Conservation (phyloP, 345 rosid species). For the Lepidium aucheri region DNA sequence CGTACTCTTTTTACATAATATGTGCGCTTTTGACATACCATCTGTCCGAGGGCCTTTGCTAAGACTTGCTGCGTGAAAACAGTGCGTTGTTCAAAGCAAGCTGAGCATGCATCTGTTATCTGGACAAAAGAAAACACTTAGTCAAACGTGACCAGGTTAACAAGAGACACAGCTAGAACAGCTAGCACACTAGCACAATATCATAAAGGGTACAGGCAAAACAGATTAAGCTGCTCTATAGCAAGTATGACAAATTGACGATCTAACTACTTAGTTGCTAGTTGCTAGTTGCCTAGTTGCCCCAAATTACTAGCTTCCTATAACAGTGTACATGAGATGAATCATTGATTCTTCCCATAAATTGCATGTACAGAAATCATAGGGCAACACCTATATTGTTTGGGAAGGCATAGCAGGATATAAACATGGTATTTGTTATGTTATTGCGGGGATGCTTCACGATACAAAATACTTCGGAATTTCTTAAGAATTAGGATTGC, state of each 20-base stretch:
- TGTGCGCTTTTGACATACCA: conserved; percentile 47
- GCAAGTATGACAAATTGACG: not conserved
- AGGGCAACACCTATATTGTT: not conserved
- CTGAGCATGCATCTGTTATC: conserved; percentile 91
- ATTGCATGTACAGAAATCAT: not conserved
- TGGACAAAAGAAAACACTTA: conserved; percentile 30
- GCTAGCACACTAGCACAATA: not conserved
- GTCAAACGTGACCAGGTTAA: not conserved
- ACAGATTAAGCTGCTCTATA: not conserved
- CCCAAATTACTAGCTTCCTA: not conserved
- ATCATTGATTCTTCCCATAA: not conserved
- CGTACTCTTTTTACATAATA: not conserved
- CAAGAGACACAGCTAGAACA: not conserved
- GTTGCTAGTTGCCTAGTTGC: conserved; percentile 7
- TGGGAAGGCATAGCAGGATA: not conserved
- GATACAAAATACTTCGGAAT: not conserved
- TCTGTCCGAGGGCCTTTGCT: conserved; percentile 88
- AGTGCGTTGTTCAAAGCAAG: conserved; percentile 96
- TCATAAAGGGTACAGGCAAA: not conserved
- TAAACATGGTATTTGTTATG: not conserved
- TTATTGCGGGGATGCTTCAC: not conserved
- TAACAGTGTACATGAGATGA: not conserved
- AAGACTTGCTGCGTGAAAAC: conserved; percentile 94
- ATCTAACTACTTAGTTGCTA: conserved; percentile 7
- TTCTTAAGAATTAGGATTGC: not conserved